Conservation (phyloP, 164 flowering plant species). For the Chloranthus sessilifolius region DNA sequence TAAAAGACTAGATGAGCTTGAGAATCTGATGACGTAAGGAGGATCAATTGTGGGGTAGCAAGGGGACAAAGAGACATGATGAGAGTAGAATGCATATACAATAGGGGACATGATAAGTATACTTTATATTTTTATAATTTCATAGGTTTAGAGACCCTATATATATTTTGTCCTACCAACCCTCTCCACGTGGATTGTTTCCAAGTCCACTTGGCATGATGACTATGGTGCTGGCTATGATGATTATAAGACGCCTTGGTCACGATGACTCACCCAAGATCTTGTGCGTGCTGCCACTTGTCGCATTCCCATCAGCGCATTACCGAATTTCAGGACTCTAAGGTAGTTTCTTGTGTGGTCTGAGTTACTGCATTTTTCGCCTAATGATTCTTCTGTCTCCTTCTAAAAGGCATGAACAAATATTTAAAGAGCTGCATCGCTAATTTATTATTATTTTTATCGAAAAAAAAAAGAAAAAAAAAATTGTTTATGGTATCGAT, state of each 20-base stretch:
- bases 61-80: slow-evolving; percentile 35
- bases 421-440: too few relatives aligned
- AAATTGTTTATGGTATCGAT: too few relatives aligned
- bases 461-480: too few relatives aligned
- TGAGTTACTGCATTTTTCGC: too few relatives aligned
- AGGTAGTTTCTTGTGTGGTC: too few relatives aligned
- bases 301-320: not conserved
- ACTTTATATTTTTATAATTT: slow-evolving; percentile 18
- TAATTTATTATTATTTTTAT: too few relatives aligned
- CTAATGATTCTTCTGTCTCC: not conserved
- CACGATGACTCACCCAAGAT: not conserved
- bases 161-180: slow-evolving; percentile 20
- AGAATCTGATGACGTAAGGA: too few relatives aligned
- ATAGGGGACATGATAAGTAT: slow-evolving; percentile 37
- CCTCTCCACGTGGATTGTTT: not conserved
- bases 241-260: slow-evolving; percentile 4
- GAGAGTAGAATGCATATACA: slow-evolving; percentile 26
- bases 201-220: slow-evolving; percentile 20
- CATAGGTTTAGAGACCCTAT: slow-evolving; percentile 16
- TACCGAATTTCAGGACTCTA: too few relatives aligned
- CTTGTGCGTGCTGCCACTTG: slow-evolving; percentile 7
- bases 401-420: not conserved
- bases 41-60: too few relatives aligned
- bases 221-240: slow-evolving; percentile 9
- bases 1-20: too few relatives aligned